A percentile compares a stretch with the other conserved stretches of the same genome.
Conservation (phyloP, 805 yeast species). For the Ogataea saltuana region DNA sequence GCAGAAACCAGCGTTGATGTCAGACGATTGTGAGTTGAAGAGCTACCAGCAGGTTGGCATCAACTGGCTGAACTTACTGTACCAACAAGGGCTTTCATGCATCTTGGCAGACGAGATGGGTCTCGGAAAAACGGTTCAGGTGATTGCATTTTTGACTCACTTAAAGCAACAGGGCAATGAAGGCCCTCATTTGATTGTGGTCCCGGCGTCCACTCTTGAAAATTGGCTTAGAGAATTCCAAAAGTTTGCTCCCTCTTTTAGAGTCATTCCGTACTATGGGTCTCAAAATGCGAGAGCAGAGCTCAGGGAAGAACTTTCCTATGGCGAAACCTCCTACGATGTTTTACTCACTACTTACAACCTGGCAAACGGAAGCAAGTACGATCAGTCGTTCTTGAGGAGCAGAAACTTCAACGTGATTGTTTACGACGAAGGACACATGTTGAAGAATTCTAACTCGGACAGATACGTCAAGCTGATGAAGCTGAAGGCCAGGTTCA, state of each 20-base stretch:
- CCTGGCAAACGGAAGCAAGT: constrained; percentile 82
- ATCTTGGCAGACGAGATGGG: constrained; percentile 99
- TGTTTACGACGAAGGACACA: constrained; percentile 97
- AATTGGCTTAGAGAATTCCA: constrained; percentile 96
- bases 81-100: constrained; percentile 79
- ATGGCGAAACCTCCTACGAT: constrained; percentile 59
- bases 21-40: constrained; percentile 67
- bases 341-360: constrained; percentile 94
- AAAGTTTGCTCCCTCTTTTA: constrained; percentile 79
- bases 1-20: constrained; percentile 68
- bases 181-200: constrained; percentile 92
- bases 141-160: constrained; percentile 86
- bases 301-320: constrained; percentile 65
- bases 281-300: constrained; percentile 82
- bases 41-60: constrained; percentile 96
- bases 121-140: constrained; percentile 95
- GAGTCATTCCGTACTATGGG: constrained; percentile 93
- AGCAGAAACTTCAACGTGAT: constrained; percentile 78
- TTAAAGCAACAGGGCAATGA: constrained; percentile 58
- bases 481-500: constrained; percentile 79
- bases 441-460: constrained; percentile 85
- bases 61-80: constrained; percentile 86
- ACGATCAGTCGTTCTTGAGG: constrained; percentile 77
- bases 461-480: constrained; percentile 87
- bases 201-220: constrained; percentile 94